Evolutionary conservation across 441 rosid genomes (phyloP).

Genomic region (Populus hybrid): DNA sequence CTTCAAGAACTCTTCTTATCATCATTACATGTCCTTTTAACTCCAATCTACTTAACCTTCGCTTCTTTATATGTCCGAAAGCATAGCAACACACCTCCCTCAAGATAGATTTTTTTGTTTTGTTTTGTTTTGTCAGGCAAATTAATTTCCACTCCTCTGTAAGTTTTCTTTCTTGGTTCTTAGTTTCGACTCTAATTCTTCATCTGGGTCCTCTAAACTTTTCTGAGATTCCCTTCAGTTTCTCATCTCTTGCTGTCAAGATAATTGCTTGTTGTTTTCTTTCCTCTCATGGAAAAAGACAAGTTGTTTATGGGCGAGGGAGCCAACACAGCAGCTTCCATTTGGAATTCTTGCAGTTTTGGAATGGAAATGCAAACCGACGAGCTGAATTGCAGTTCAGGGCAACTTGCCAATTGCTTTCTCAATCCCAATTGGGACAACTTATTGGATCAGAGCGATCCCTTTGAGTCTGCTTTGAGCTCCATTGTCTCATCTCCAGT

Average conservation of each 20-base stretch:
- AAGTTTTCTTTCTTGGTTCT: conserved; percentile 21
- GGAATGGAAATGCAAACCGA: conserved; percentile 21
- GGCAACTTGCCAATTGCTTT: conserved; percentile 23
- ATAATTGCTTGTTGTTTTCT: not conserved
- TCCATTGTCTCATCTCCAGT: conserved; percentile 58
- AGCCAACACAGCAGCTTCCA: conserved; percentile 6
- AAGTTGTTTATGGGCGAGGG: conserved; percentile 18
- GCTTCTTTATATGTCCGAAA: conserved; percentile 14
- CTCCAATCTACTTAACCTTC: conserved; percentile 2
- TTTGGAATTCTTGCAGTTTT: conserved; percentile 29
- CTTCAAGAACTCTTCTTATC: conserved; percentile 18
- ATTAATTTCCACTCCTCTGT: not conserved
- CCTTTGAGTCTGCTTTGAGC: conserved; percentile 63
- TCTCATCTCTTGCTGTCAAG: not conserved
- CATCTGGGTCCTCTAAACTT: conserved; percentile 20
- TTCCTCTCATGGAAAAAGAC: conserved; percentile 31
- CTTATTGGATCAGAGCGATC: conserved; percentile 70
- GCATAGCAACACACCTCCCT: not conserved
- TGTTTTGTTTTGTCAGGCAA: not conserved
- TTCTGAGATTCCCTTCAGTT: not conserved
- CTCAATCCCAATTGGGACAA: conserved; percentile 39
- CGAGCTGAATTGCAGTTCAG: conserved; percentile 21
- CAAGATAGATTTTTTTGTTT: not conserved
- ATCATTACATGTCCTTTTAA: conserved; percentile 15
- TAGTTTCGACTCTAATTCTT: conserved; percentile 11